phyloP scores from a whole-genome alignment of 2,329 filamentous ascomycete species.

The Chrysosporium queenslandicum region DNA sequence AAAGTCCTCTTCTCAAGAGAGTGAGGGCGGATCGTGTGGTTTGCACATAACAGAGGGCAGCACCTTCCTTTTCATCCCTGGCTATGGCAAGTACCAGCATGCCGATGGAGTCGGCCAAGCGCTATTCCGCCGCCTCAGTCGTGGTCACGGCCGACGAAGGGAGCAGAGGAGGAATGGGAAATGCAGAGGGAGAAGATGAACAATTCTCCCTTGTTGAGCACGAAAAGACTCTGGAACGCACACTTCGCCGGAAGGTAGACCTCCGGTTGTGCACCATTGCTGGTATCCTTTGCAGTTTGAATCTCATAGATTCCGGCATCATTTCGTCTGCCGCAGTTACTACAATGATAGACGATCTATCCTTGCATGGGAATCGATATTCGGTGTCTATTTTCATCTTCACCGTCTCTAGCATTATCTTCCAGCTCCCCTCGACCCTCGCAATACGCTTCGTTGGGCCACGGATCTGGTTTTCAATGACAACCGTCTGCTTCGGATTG shows the following conservation, averaged over 20 bases:
- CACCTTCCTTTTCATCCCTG: background rate
- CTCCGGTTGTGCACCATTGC: constrained; percentile 60
- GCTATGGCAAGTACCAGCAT: background rate
- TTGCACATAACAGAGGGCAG: background rate
- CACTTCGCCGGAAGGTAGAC: constrained; percentile 54
- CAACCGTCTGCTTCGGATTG: constrained; percentile 52
- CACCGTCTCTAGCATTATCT: constrained; percentile 56
- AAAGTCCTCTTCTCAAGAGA: too few species aligned
- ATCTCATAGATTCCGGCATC: constrained; percentile 60
- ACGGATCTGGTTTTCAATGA: constrained; percentile 50
- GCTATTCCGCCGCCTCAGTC: background rate
- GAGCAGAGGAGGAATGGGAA: background rate
- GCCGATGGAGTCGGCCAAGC: background rate
- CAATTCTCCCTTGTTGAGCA: background rate
- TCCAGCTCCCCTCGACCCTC: constrained; percentile 59
- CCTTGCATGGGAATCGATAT: constrained; percentile 55
- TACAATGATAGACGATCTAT: constrained; percentile 54
- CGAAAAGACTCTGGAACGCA: constrained; percentile 4
- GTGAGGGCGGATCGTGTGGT: background rate
- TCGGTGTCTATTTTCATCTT: constrained; percentile 65
- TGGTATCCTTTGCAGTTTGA: constrained; percentile 58
- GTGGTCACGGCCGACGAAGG: background rate
- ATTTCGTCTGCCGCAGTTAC: constrained; percentile 61
- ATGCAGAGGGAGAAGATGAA: constrained; percentile 2
- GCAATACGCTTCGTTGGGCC: constrained; percentile 57